Evolutionary conservation across 164 flowering plant species (phyloP).

Genomic region (Stephania yunnanensis): DNA sequence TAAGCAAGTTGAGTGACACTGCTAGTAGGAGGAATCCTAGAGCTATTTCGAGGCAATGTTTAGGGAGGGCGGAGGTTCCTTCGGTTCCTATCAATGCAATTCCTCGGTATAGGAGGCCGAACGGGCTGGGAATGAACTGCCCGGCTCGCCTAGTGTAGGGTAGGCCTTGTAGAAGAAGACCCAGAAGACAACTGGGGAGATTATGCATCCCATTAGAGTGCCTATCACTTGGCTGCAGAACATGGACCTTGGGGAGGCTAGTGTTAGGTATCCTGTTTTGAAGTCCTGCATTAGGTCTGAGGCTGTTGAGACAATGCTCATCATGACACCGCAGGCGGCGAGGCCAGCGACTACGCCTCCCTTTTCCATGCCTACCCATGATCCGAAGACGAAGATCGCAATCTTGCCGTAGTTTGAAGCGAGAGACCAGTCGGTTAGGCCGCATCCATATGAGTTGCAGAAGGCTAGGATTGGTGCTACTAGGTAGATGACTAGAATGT

Average conservation of each 20-base stretch:
- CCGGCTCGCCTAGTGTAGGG: constrained; percentile 14
- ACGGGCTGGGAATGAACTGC: constrained; percentile 25
- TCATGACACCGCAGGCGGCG: constrained; percentile 32
- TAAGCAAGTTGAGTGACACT: constrained; percentile 6
- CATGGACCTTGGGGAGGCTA: constrained; percentile 34
- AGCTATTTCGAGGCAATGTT: constrained; percentile 22
- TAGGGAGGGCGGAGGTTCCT: constrained; percentile 28
- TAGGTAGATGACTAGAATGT: constrained; percentile 23
- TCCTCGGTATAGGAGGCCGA: constrained; percentile 24
- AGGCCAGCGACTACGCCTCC: constrained; percentile 33
- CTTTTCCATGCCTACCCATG: constrained; percentile 22
- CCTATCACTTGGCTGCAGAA: constrained; percentile 29
- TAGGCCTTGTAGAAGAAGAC: constrained; percentile 32
- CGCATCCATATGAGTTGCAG: constrained; percentile 39
- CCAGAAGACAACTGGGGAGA: constrained; percentile 29
- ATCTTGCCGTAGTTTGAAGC: constrained; percentile 36
- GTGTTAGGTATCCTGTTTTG: constrained; percentile 34
- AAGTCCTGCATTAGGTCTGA: constrained; percentile 40
- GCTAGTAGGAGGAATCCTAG: constrained; percentile 15
- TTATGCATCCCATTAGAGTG: constrained; percentile 28
- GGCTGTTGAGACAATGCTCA: constrained; percentile 39
- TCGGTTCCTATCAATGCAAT: constrained; percentile 30
- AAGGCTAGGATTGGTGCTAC: constrained; percentile 38
- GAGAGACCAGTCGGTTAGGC: constrained; percentile 38
- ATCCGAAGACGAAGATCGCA: constrained; percentile 26